Evolutionary conservation across 2,329 filamentous ascomycete species (phyloP), one percentile per base, ranked within the genome.

Genomic region (Acrocalymma vagum): DNA sequence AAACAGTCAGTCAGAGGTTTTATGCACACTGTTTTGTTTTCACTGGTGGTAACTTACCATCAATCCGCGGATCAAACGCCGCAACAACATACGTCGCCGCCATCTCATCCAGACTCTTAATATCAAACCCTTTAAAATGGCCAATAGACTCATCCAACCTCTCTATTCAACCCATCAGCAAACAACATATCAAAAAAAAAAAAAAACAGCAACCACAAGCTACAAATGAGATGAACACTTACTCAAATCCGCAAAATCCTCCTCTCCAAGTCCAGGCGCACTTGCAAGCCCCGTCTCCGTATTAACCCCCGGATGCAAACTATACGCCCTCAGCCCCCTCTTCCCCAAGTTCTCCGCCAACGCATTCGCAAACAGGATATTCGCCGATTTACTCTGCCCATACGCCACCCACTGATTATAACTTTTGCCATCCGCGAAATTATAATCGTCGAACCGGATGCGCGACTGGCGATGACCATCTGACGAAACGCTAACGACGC

Each of bases 371-470:
- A 64, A 65, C 16, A 67, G 34, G 9, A 79, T 72, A 38, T 79
- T 78, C 3, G 77, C 77, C 20, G 77, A 76, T 60, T 81, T 81
- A 52, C 74, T 76, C 50, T 78, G 76, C 2, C 69, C 72, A 45
- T 82, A 81, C 3, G 76, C 76, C 2, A 63, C 52, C 65, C 74
- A 77, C 50, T 50, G 46, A 6, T 72, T 57, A 32, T 72, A 76
- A 1, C 59, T 53, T 28, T 70, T 69, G n/a, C 72, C 69, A 14
- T 67, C 47, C 3, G 72, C 66, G 44, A 75, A 74, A 13, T 68
- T 71, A 22, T 61, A 65, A 46, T 78, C 72, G 16, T 74, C 65
- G 50, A 78, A 77, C 1, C 71, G 58, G 6, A 78, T 57, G 2
- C 69, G 65, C 2, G 66, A 63, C 2, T 69, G 34, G 1, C 60